These are phyloP conservation scores for Venturia oleaginea DNA, from an alignment of 2,329 filamentous ascomycete species.

Conservation along the genomic window DNA sequence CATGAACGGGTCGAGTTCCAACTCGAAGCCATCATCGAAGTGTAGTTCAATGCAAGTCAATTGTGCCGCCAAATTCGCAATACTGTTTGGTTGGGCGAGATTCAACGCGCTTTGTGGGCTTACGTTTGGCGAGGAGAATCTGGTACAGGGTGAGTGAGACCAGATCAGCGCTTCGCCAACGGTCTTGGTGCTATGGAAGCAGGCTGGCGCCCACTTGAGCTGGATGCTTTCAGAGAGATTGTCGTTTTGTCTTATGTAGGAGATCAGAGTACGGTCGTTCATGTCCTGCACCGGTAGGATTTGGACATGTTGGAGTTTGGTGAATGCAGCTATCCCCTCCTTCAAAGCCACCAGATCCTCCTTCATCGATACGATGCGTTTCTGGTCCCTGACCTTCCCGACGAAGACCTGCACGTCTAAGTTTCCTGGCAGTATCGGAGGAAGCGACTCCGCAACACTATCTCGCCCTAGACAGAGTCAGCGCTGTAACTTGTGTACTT, in stretches of 20 bases:
- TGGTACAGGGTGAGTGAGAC: slow-evolving; percentile 47
- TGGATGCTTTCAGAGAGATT: slow-evolving; percentile 37
- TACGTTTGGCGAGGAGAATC: slow-evolving; percentile 55
- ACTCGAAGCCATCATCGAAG: slow-evolving; percentile 49
- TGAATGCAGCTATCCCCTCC: slow-evolving; percentile 49
- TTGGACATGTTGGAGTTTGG: slow-evolving; percentile 53
- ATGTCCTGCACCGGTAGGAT: slow-evolving; percentile 53
- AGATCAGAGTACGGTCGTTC: slow-evolving; percentile 46
- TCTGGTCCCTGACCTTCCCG: slow-evolving; percentile 41
- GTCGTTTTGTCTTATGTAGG: slow-evolving; percentile 35
- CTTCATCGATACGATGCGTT: slow-evolving; percentile 39
- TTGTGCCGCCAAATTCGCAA: slow-evolving; percentile 45
- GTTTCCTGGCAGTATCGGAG: slow-evolving; percentile 26
- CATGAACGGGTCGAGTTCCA: slow-evolving; percentile 53
- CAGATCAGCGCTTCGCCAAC: slow-evolving; percentile 48
- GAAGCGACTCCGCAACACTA: slow-evolving; percentile 31
- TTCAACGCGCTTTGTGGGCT: slow-evolving; percentile 49
- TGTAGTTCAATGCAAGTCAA: slow-evolving; percentile 55
- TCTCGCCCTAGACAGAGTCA: slow-evolving; percentile 27
- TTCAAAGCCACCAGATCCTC: slow-evolving; percentile 45
- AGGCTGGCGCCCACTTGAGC: slow-evolving; percentile 54
- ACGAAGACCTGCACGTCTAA: slow-evolving; percentile 34
- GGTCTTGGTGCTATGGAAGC: slow-evolving; percentile 50
- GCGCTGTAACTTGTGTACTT: slow-evolving; percentile 17
- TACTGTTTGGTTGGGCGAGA: slow-evolving; percentile 38